Conservation (phyloP, 164 flowering plant species). For the Chimonanthus salicifolius region DNA sequence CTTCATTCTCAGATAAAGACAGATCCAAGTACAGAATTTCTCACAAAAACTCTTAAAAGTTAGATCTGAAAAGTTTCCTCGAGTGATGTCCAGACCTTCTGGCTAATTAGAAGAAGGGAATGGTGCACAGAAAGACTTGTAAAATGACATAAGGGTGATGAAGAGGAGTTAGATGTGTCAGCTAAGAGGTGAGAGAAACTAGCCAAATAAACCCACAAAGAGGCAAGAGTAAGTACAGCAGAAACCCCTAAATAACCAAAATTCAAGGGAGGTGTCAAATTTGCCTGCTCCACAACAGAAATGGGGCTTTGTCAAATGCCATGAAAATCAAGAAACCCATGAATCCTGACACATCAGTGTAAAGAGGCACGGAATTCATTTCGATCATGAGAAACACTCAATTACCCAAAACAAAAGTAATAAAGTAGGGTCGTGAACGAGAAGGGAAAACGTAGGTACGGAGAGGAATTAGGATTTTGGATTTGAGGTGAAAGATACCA, state of each 20-base stretch:
- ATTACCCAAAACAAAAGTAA: conserved; percentile 31
- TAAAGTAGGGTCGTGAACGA: conserved; percentile 19
- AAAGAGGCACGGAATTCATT: conserved; percentile 35
- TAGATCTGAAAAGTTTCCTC: conserved; percentile 20
- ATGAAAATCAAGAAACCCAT: conserved; percentile 9
- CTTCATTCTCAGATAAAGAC: conserved; percentile 11
- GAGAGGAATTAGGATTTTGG: conserved; percentile 26
- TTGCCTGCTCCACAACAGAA: conserved; percentile 28
- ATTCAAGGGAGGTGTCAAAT: conserved; percentile 22
- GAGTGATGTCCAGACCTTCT: conserved; percentile 13
- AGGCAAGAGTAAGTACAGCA: conserved; percentile 23
- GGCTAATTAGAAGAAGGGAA: conserved; percentile 16
- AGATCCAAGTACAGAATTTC: conserved; percentile 8
- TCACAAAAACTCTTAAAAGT: conserved; percentile 16
- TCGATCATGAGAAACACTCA: conserved; percentile 61
- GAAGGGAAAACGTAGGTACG: conserved; percentile 16
- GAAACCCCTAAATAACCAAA: conserved; percentile 15
- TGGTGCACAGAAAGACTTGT: conserved; percentile 6
- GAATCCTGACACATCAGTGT: conserved; percentile 7
- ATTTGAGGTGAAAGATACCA: conserved; percentile 30
- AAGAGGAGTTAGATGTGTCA: conserved; percentile 24
- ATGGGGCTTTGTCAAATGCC: conserved; percentile 42
- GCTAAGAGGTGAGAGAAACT: conserved; percentile 20
- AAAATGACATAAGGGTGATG: conserved; percentile 9
- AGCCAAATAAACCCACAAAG: conserved; percentile 26